These are phyloP conservation scores for Stentor roeselii DNA, from an alignment of 73 alveolate genomes.

Conservation along the genomic window DNA sequence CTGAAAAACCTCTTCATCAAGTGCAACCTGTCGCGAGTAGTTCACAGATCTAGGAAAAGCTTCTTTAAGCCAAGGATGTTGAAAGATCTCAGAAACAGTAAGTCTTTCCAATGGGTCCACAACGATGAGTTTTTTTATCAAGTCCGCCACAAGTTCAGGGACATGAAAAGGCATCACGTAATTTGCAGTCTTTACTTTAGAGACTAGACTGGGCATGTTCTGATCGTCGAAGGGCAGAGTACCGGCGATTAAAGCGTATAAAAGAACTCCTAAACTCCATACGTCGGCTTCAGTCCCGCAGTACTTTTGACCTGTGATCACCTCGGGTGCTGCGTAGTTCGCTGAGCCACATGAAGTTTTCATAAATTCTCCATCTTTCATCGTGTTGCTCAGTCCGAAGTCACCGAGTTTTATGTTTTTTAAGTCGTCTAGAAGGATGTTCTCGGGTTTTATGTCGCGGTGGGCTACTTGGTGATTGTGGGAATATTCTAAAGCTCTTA, in stretches of 20 bases:
- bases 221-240: constrained; percentile 95
- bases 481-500: constrained; percentile 36
- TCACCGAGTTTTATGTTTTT: constrained; percentile 54
- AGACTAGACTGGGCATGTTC: constrained; percentile 61
- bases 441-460: constrained; percentile 60
- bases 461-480: constrained; percentile 44
- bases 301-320: constrained; percentile 67
- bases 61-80: constrained; percentile 66
- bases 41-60: constrained; percentile 21
- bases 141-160: constrained; percentile 79
- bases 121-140: constrained; percentile 80
- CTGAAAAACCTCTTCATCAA: not conserved
- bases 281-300: constrained; percentile 63
- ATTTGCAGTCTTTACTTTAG: constrained; percentile 60
- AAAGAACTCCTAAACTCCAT: constrained; percentile 85
- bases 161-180: constrained; percentile 49
- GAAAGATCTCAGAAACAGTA: constrained; percentile 58
- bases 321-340: constrained; percentile 94
- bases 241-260: constrained; percentile 92
- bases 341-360: constrained; percentile 94
- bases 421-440: constrained; percentile 29
- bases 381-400: constrained; percentile 57
- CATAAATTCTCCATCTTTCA: constrained; percentile 80
- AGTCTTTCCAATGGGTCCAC: constrained; percentile 86
- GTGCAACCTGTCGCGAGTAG: not conserved